A percentile compares a stretch with the other conserved stretches of the same genome.
Evolutionary conservation across 495 filamentous ascomycete genomes (phyloP).

Genomic region (Hypoxylon cercidicola): DNA sequence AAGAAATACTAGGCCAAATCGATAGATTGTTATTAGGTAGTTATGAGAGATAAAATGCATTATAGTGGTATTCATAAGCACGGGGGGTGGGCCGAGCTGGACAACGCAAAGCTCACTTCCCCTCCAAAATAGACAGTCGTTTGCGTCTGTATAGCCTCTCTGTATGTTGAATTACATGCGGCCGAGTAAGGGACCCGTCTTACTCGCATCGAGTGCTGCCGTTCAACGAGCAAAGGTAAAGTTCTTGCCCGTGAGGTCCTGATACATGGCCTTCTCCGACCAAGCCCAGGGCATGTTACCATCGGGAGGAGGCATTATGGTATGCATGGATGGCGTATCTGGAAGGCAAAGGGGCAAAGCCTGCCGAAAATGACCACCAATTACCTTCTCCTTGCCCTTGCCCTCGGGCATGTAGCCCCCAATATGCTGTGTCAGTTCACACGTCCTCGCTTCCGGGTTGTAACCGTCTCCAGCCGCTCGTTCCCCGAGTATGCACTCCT

Average conservation of each 20-base stretch:
- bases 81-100: not conserved
- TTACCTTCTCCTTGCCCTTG: slow-evolving; percentile 15
- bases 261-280: slow-evolving; percentile 40
- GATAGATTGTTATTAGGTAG: not conserved
- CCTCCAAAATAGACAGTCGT: not conserved
- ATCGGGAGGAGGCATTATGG: slow-evolving; percentile 7
- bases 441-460: not conserved
- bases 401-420: not conserved
- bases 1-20: too few species aligned
- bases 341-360: slow-evolving; percentile 26
- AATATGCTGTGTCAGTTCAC: not conserved
- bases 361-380: slow-evolving; percentile 1
- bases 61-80: too few species aligned
- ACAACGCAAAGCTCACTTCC: not conserved
- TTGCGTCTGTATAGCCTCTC: slow-evolving; percentile 8
- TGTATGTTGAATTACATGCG: not conserved
- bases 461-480: not conserved
- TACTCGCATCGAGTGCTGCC: slow-evolving; percentile 6
- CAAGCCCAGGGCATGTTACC: slow-evolving; percentile 30
- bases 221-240: slow-evolving; percentile 38
- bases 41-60: not conserved
- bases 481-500: slow-evolving; percentile 43
- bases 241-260: slow-evolving; percentile 16
- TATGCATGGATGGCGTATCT: slow-evolving; percentile 15
- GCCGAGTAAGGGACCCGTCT: slow-evolving; percentile 5